Base-by-base conservation (phyloP, 1,284 basidiomycete species). In the Pholiota adiposa region DNA sequence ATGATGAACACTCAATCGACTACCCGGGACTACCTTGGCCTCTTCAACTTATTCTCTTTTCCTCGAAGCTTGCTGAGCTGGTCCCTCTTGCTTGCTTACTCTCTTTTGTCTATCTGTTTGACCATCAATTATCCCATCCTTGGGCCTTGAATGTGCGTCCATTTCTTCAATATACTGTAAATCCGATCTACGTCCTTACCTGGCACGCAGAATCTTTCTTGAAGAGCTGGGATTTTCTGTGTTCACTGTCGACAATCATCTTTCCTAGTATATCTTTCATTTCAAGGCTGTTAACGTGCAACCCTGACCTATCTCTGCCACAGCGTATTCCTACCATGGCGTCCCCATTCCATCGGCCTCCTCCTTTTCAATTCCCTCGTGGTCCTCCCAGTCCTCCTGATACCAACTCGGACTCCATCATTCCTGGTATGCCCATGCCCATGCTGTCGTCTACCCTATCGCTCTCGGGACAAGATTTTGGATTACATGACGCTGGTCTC, bases 381-480 rank as follows among this genome's bases (percentile, higher is more conserved):
- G 74, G 72, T 58, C 79, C 81, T 14, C 75, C 79, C 38, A 86
- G 79, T 54, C 83, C 85, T 44, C 81, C 84, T 33, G 86, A 88
- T 53, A 84, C 83, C 4, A 80, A 83, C 59, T 69, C 74, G 46
- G 82, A 83, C 56, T 60, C 64, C 56, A 61, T 67, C 59, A 51
- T 63, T 51, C 68, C 69, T 56, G 51, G 65, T 23, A 58, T 67
- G 49, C 44, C 59, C 61, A 58, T 60, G 58, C 63, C 51, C 65
- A 49, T 62, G 48, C n/a, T 58, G 34, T 36, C 59, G 25, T 51
- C 55, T 12, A 67, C 52, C 66, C 70, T 62, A 53, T 41, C 69
- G 48, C 55, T 66, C 57, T 69, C 66, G 12, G 67, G 60, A 36
- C 66, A 67, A n/a, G 70, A 72, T 29, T 65, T 62, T 41, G 67